Evolutionary conservation across 2,329 filamentous ascomycete genomes (phyloP).

Genomic region (Aspergillus ochraceoroseus): DNA sequence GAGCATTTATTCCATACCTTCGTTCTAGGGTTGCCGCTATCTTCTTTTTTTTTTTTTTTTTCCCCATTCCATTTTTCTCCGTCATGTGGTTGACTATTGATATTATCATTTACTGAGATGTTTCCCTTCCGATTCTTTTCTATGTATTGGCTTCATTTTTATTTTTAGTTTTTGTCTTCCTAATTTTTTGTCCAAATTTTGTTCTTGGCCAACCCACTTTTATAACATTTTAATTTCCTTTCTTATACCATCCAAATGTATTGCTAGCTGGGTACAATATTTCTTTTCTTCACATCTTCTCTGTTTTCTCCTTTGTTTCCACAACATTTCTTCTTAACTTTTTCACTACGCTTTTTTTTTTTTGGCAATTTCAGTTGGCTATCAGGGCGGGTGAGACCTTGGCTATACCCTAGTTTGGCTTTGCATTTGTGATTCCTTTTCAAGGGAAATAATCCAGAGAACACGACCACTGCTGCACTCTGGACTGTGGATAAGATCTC

Average conservation of each 20-base stretch:
- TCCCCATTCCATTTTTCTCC: slow-evolving; percentile 22
- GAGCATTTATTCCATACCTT: slow-evolving; percentile 19
- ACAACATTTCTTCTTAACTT: slow-evolving; percentile 21
- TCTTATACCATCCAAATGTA: slow-evolving; percentile 34
- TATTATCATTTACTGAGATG: slow-evolving; percentile 11
- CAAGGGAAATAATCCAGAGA: slow-evolving; percentile 21
- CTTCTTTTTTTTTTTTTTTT: slow-evolving; percentile 19
- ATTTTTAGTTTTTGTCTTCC: slow-evolving; percentile 16
- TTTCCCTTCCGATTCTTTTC: slow-evolving; percentile 23
- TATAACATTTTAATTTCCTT: slow-evolving; percentile 31
- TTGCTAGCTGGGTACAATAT: slow-evolving; percentile 40
- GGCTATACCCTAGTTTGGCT: slow-evolving; percentile 25
- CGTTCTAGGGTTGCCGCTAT: slow-evolving; percentile 12
- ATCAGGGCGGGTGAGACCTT: slow-evolving; percentile 20
- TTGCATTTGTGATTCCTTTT: slow-evolving; percentile 29
- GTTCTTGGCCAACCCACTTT: slow-evolving; percentile 24
- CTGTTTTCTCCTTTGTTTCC: slow-evolving; percentile 18
- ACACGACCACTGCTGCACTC: slow-evolving; percentile 17
- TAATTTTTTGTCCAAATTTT: slow-evolving; percentile 26
- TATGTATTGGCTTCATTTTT: slow-evolving; percentile 24
- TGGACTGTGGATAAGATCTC: slow-evolving; percentile 16
- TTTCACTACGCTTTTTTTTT: slow-evolving; percentile 21
- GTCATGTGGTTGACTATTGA: slow-evolving; percentile 21
- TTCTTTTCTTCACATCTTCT: slow-evolving; percentile 23
- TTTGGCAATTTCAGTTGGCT: slow-evolving; percentile 23